phyloP scores from a whole-genome alignment of 2,329 filamentous ascomycete genomes.

The Fusarium brachygibbosum region DNA sequence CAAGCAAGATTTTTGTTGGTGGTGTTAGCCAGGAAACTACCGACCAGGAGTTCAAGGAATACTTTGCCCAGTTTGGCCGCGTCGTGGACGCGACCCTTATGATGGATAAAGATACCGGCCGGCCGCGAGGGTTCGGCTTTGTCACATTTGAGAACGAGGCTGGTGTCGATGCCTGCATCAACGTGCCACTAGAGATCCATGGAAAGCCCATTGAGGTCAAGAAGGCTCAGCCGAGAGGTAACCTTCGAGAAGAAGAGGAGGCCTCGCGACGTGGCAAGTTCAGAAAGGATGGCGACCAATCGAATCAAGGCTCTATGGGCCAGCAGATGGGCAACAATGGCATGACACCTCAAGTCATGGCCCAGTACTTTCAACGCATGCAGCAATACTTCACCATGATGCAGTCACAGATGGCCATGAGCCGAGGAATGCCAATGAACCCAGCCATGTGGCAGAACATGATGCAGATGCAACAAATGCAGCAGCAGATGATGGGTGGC shows the following conservation, averaged over 20 bases:
- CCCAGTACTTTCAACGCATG: constrained; percentile 98
- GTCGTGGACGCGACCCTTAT: constrained; percentile 98
- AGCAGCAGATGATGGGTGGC: constrained; percentile 64
- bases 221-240: constrained; percentile 94
- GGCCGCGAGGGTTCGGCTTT: constrained; percentile 95
- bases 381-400: constrained; percentile 96
- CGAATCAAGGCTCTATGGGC: constrained; percentile 56
- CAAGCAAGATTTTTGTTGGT: constrained; percentile 98
- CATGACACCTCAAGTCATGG: constrained; percentile 98
- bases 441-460: constrained; percentile 82
- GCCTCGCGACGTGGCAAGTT: constrained; percentile 73
- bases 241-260: constrained; percentile 91
- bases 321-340: constrained; percentile 66
- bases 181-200: constrained; percentile 87
- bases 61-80: constrained; percentile 95
- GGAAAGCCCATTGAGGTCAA: constrained; percentile 98
- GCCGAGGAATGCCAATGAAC: constrained; percentile 78
- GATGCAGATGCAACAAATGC: constrained; percentile 82
- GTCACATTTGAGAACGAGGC: constrained; percentile 98
- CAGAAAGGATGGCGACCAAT: constrained; percentile 65
- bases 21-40: constrained; percentile 98
- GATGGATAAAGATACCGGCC: constrained; percentile 99
- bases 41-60: constrained; percentile 94
- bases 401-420: constrained; percentile 94
- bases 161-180: constrained; percentile 91